These are phyloP conservation scores for Conticribra guillardii DNA, from an alignment of 108 stramenopile species.

Conservation along the genomic window DNA sequence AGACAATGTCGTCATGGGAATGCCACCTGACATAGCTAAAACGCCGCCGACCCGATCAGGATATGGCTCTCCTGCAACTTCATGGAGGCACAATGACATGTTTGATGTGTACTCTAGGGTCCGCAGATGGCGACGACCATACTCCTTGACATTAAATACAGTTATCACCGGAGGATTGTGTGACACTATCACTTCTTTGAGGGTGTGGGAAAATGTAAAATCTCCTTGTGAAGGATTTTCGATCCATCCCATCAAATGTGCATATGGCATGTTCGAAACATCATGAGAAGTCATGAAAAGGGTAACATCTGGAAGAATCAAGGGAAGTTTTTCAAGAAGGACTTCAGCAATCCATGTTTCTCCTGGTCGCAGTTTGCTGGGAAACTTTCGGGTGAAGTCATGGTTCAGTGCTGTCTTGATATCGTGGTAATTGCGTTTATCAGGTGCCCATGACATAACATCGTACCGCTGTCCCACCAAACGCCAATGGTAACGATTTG, in stretches of 20 bases:
- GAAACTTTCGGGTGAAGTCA: conserved; percentile 80
- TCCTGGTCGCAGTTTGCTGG: conserved; percentile 63
- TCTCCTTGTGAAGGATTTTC: conserved; percentile 69
- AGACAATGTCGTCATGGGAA: conserved; percentile 84
- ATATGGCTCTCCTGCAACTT: conserved; percentile 91
- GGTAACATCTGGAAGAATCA: conserved; percentile 88
- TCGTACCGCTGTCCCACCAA: conserved; percentile 96
- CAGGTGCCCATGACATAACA: conserved; percentile 93
- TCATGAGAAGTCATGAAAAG: conserved; percentile 88
- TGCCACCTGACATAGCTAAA: conserved; percentile 84
- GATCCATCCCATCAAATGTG: conserved; percentile 88
- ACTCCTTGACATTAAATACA: conserved; percentile 95
- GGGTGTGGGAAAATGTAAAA: conserved; percentile 70
- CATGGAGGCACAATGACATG: conserved; percentile 87
- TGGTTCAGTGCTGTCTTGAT: conserved; percentile 70
- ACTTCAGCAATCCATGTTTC: conserved; percentile 94
- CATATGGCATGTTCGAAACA: conserved; percentile 84
- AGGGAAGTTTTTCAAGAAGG: conserved; percentile 80
- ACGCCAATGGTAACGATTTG: conserved; percentile 95
- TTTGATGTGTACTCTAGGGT: conserved; percentile 94
- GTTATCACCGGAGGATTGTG: conserved; percentile 93
- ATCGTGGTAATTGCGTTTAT: conserved; percentile 87
- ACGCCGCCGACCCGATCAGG: conserved; percentile 88
- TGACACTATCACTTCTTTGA: conserved; percentile 96
- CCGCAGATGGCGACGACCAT: conserved; percentile 95